Base-by-base conservation (phyloP, 176 grass and related monocot species). In the Hordeum marinum region DNA sequence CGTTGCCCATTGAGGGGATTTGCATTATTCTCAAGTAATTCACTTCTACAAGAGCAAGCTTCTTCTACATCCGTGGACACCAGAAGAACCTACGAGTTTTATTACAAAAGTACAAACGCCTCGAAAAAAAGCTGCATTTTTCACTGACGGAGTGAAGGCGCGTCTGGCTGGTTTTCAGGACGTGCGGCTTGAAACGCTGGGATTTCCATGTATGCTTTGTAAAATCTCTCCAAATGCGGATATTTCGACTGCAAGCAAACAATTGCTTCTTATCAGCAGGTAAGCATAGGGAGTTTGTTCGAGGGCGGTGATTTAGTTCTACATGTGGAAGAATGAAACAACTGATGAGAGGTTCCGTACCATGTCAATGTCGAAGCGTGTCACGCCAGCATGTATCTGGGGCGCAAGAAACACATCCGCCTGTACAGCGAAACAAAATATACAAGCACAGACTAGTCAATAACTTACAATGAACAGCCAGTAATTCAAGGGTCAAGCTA, bases 91-190 rank as follows among this genome's bases (percentile, higher is more conserved):
- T 9, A 1, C 1, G 20, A 11, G n/a, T 60, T 60, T 59, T 21
- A 57, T 21, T 57, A 57, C 52, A 57, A 57, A 57, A 60, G 46
- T 24, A 17, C 41, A 64, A 0, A 21, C 73, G 20, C 9, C 17
- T 58, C 2, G 45, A 55, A 11, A 11, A 25, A 10, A 9, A 24
- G 21, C 20, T 21, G 26, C 23, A 40, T 13, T 31, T 43, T 26
- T 81, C 26, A 25, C 7, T 55, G 32, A 29, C 3, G 66, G 26
- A 77, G 27, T 0, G 75, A 26, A 23, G 85, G 82, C 0, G 89
- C 87, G 69, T 97, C 94, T 37, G 87, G 94, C 74, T 97, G 91
- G 23, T 72, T 93, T 74, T 97, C 87, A 18, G 94, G 94, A 12
- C 57, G 55, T 8, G 89, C 79, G 10, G 8, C 85, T 78, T 84